These are phyloP conservation scores for Acer negundo DNA, from an alignment of 345 rosid species.

Conservation along the genomic window DNA sequence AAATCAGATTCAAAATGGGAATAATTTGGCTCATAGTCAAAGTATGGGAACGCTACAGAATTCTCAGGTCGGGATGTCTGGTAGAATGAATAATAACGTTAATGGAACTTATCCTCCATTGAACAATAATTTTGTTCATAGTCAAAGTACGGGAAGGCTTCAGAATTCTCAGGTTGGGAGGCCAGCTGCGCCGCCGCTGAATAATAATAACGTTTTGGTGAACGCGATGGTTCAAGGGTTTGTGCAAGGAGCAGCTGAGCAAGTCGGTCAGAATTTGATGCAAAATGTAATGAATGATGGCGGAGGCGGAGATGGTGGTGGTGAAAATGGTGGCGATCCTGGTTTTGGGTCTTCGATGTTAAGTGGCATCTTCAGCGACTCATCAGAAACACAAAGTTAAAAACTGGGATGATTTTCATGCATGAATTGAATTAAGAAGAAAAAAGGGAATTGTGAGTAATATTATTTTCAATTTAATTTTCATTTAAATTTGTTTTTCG, in stretches of 20 bases:
- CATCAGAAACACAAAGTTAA: neutral
- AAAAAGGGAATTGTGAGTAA: neutral
- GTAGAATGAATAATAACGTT: neutral
- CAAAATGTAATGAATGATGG: conserved; percentile 23
- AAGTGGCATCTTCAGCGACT: neutral
- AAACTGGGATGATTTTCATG: neutral
- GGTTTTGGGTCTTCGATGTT: neutral
- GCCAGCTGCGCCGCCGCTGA: too few species aligned
- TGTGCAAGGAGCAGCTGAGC: conserved; percentile 27
- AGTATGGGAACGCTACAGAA: neutral
- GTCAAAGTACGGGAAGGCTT: neutral
- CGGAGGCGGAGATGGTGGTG: neutral
- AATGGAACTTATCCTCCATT: too few species aligned
- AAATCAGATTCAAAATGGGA: neutral
- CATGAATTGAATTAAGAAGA: neutral
- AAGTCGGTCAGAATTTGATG: conserved; percentile 31
- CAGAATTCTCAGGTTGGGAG: too few species aligned
- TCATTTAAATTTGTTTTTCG: neutral
- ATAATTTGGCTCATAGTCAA: neutral
- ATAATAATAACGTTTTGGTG: neutral
- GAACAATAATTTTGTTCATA: conserved; percentile 5
- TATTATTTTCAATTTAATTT: too few species aligned
- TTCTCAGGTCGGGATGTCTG: neutral
- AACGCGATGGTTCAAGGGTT: conserved; percentile 21
- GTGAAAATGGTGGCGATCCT: neutral